phyloP scores from a whole-genome alignment of 192 early-diverging fungal genomes.

The Gryganskiella cystojenkinii region DNA sequence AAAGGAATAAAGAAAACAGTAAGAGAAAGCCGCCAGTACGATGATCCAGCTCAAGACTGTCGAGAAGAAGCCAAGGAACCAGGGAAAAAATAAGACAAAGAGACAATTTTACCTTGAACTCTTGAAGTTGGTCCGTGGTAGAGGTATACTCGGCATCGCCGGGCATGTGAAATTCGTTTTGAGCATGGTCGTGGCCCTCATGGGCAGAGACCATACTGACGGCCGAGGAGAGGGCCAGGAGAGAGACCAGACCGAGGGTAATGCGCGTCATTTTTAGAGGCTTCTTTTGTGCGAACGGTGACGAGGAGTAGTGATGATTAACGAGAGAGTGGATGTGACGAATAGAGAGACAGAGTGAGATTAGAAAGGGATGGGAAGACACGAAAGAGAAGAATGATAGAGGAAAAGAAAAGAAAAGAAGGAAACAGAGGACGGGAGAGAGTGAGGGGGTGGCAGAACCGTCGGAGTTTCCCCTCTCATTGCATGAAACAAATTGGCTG shows the following conservation, averaged over 20 bases:
- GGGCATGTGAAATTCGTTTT: conserved; percentile 40
- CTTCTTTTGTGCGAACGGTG: background rate
- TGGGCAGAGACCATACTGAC: conserved; percentile 49
- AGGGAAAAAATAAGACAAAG: background rate
- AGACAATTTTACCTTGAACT: conserved; percentile 40
- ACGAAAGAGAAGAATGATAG: background rate
- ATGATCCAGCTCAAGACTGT: too few relatives aligned
- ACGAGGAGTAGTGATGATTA: too few relatives aligned
- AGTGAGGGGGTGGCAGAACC: background rate
- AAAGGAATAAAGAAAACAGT: too few relatives aligned
- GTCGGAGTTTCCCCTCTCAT: too few relatives aligned
- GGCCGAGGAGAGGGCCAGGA: conserved; percentile 47
- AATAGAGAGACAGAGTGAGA: background rate
- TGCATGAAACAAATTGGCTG: too few relatives aligned
- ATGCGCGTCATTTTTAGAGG: conserved; percentile 37
- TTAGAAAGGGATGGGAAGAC: background rate
- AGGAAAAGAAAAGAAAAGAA: conserved; percentile 14
- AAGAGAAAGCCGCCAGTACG: too few relatives aligned
- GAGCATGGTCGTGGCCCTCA: conserved; percentile 39
- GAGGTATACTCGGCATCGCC: conserved; percentile 21
- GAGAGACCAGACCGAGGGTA: conserved; percentile 33
- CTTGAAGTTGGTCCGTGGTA: conserved; percentile 2
- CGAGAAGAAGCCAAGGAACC: too few relatives aligned
- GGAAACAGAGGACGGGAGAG: background rate
- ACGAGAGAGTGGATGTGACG: background rate